Conservation (phyloP, 2,329 filamentous ascomycete genomes). For the Verticillium longisporum region DNA sequence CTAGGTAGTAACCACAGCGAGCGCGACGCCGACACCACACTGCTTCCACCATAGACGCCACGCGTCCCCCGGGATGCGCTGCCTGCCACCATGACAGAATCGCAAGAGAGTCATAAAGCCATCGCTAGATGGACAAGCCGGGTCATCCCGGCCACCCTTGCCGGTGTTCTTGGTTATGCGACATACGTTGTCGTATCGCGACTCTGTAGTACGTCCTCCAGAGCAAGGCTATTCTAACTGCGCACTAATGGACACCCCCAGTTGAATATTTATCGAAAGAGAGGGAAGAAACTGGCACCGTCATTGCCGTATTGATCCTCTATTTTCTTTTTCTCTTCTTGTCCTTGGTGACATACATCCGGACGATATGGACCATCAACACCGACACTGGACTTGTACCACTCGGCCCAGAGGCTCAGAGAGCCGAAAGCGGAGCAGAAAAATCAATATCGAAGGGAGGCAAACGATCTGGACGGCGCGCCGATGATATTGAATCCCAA, state of each 20-base stretch:
- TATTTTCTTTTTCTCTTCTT: conserved; percentile 67
- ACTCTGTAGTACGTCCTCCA: conserved; percentile 54
- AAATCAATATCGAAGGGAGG: conserved; percentile 15
- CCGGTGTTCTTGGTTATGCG: conserved; percentile 59
- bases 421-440: conserved; percentile 3
- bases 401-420: conserved; percentile 31
- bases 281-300: conserved; percentile 44
- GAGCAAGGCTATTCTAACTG: not conserved
- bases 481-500: conserved; percentile 23
- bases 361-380: conserved; percentile 62
- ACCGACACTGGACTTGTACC: conserved; percentile 69
- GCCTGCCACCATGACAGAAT: conserved; percentile 9
- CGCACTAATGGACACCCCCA: conserved; percentile 24
- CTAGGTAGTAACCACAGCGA: not conserved
- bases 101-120: conserved; percentile 25
- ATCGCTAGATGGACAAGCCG: conserved; percentile 54
- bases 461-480: conserved; percentile 15
- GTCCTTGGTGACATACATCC: conserved; percentile 61
- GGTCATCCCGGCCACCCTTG: conserved; percentile 63
- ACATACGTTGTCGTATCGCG: conserved; percentile 64
- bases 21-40: no score
- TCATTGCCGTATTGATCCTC: conserved; percentile 62
- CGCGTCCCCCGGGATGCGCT: not conserved
- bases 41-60: no score
- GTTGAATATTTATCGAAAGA: conserved; percentile 63